Evolutionary conservation across 78 protist genomes (phyloP).

Genomic region (Pigoraptor vietnamica): DNA sequence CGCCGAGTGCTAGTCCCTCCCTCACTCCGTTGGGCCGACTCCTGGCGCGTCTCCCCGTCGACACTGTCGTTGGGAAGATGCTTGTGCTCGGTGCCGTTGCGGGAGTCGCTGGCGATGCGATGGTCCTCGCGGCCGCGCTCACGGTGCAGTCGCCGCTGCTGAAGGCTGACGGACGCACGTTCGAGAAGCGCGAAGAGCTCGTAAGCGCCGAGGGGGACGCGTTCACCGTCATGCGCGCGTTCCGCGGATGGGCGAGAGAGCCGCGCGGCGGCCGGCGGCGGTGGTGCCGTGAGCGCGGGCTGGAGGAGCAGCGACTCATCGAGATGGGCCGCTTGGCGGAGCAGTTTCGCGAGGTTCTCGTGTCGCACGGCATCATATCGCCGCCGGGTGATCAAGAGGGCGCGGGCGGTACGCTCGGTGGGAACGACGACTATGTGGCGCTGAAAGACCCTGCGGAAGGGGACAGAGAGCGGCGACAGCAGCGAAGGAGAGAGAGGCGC

Average conservation of each 20-base stretch:
- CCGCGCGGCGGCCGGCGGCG: neutral
- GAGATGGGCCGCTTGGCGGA: neutral
- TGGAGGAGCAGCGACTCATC: neutral
- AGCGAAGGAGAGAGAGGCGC: neutral
- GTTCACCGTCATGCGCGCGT: neutral
- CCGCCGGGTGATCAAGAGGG: neutral
- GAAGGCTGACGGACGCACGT: neutral
- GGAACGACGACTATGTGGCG: neutral
- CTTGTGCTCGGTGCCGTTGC: neutral
- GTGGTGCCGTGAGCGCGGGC: neutral
- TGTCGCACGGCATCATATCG: neutral
- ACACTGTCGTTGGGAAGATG: neutral
- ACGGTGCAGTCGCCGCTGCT: neutral
- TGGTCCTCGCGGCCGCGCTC: neutral
- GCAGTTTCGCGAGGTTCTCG: neutral
- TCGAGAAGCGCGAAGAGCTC: neutral
- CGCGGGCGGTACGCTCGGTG: neutral
- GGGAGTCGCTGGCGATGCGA: neutral
- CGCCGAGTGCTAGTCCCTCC: neutral
- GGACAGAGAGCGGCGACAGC: neutral
- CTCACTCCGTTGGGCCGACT: neutral
- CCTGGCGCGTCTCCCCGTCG: neutral
- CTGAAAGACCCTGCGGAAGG: neutral
- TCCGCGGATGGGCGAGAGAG: neutral
- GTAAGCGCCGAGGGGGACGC: neutral